Percentiles rank a stretch among this genome's conserved stretches.
Evolutionary conservation across 352 stramenopile species (phyloP).

Genomic region (Phytophthora lateralis): DNA sequence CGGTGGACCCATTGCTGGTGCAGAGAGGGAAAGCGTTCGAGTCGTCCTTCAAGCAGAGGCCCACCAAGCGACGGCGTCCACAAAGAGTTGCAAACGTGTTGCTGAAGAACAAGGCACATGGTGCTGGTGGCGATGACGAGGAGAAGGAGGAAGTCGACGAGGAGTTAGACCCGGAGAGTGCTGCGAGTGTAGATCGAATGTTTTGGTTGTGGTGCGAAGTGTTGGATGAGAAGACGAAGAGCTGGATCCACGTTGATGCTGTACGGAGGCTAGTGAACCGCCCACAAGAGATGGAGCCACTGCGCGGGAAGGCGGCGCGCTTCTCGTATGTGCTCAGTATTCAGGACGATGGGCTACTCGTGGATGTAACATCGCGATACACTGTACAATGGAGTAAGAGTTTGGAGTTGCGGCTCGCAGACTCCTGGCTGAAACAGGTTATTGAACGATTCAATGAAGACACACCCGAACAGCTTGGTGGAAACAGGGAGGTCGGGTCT

Average conservation of each 20-base stretch:
- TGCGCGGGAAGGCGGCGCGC: constrained; percentile 50
- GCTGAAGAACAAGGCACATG: constrained; percentile 21
- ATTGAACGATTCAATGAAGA: constrained; percentile 52
- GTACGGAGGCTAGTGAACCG: constrained; percentile 49
- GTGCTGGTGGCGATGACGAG: constrained; percentile 13
- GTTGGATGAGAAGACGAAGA: constrained; percentile 47
- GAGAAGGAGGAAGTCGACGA: constrained; percentile 19
- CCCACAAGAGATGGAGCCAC: constrained; percentile 52
- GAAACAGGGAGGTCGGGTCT: not conserved
- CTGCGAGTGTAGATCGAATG: constrained; percentile 12
- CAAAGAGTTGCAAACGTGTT: constrained; percentile 15
- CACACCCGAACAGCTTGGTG: not conserved
- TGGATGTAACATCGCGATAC: constrained; percentile 77
- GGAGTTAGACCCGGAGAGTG: constrained; percentile 11
- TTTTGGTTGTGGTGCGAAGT: constrained; percentile 77
- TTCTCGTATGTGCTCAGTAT: constrained; percentile 74
- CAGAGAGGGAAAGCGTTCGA: constrained; percentile 56
- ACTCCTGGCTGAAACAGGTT: constrained; percentile 55
- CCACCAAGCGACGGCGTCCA: constrained; percentile 26
- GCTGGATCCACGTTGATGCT: constrained; percentile 70
- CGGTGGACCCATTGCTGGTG: constrained; percentile 59
- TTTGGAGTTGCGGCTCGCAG: constrained; percentile 50
- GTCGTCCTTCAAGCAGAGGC: constrained; percentile 30
- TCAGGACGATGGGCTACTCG: constrained; percentile 46
- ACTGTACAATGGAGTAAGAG: constrained; percentile 68